A percentile compares a stretch with the other conserved stretches of the same genome.
Conservation (phyloP, 2,329 filamentous ascomycete genomes). For the Aspergillus texensis region DNA sequence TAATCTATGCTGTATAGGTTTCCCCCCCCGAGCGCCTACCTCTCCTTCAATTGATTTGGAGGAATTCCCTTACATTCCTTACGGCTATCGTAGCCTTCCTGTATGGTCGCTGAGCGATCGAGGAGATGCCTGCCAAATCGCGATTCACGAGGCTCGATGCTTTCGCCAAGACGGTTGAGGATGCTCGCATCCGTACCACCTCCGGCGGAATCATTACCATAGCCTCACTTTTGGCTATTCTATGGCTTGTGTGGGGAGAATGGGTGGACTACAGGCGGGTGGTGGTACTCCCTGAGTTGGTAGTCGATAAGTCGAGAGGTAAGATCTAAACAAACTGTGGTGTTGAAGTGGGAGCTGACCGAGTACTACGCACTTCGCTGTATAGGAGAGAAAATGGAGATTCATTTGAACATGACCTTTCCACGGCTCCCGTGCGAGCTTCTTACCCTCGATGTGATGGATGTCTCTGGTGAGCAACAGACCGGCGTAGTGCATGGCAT, state of each 20-base stretch:
- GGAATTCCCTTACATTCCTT: conserved; percentile 1
- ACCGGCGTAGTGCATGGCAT: conserved; percentile 91
- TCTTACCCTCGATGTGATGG: conserved; percentile 97
- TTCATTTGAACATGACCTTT: conserved; percentile 96
- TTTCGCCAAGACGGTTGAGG: conserved; percentile 98
- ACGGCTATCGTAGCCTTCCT: conserved; percentile 10
- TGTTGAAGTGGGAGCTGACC: conserved; percentile 12
- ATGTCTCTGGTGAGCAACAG: conserved; percentile 96
- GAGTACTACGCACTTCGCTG: conserved; percentile 14
- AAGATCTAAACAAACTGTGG: conserved; percentile 21
- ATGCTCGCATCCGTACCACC: conserved; percentile 93
- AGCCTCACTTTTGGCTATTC: conserved; percentile 79
- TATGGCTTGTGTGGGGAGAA: conserved; percentile 92
- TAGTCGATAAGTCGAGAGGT: conserved; percentile 97
- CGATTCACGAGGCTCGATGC: conserved; percentile 96
- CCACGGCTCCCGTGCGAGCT: conserved; percentile 93
- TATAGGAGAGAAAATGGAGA: conserved; percentile 95
- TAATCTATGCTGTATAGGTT: conserved; percentile 11
- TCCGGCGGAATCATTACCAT: conserved; percentile 96
- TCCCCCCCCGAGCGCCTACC: conserved; percentile 16
- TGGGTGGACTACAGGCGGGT: conserved; percentile 91
- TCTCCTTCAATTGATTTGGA: conserved; percentile 15
- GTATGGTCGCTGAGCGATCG: conserved; percentile 34
- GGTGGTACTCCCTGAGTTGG: conserved; percentile 83
- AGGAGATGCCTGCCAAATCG: conserved; percentile 80